A percentile compares a stretch with the other conserved stretches of the same genome.
Conservation (phyloP, 345 rosid species). For the Eucalyptus marginata region DNA sequence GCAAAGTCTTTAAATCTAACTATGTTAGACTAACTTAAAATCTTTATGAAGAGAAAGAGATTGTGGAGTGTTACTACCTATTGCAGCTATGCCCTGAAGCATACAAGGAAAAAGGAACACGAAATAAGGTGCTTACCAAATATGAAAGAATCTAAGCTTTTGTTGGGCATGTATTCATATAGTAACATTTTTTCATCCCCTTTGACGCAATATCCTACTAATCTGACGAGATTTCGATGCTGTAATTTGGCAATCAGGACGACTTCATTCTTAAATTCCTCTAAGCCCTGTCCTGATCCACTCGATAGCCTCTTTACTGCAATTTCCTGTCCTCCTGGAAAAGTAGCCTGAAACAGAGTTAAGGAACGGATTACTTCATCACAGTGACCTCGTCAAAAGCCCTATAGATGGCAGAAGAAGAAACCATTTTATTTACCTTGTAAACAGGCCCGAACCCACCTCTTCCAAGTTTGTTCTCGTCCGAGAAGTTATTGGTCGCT, state of each 20-base stretch:
- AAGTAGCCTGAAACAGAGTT: conserved; percentile 9
- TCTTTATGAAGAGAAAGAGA: not conserved
- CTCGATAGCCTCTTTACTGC: conserved; percentile 52
- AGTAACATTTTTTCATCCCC: conserved; percentile 36
- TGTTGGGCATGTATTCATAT: conserved; percentile 51
- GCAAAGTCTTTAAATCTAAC: not conserved
- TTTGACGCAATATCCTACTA: conserved; percentile 36
- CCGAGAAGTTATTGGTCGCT: conserved; percentile 35
- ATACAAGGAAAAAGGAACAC: conserved; percentile 7
- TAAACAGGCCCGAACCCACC: conserved; percentile 58
- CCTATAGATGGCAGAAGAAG: not conserved
- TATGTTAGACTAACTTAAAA: not conserved
- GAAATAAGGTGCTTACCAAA: conserved; percentile 20
- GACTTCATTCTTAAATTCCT: conserved; percentile 48
- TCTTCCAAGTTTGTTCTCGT: conserved; percentile 34
- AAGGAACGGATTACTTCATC: not conserved
- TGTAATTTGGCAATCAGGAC: conserved; percentile 42
- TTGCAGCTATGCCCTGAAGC: not conserved
- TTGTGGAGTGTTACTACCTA: rapidly evolving
- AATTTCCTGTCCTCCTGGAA: conserved; percentile 36
- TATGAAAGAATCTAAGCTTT: conserved; percentile 41
- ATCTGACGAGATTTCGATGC: conserved; percentile 42
- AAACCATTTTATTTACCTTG: conserved; percentile 12
- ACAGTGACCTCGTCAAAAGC: not conserved
- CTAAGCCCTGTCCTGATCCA: conserved; percentile 43